phyloP scores from a whole-genome alignment of 2,329 filamentous ascomycete genomes.

The Pseudocercospora vitis region DNA sequence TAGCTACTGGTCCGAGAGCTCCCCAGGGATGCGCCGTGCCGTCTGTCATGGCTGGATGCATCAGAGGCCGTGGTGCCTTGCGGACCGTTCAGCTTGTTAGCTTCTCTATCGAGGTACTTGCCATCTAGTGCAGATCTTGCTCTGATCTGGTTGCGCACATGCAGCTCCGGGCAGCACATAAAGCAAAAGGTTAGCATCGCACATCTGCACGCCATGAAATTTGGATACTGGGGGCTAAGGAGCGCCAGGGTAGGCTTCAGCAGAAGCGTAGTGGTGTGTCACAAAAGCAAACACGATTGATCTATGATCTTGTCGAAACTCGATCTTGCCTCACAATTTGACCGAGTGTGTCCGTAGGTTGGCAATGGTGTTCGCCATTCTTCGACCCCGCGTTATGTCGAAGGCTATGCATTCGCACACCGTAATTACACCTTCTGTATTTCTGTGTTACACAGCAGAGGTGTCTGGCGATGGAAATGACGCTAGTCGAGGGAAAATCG shows the following conservation, averaged over 20 bases:
- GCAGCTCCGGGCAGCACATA: background rate
- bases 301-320: background rate
- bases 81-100: background rate
- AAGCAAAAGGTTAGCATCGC: no score
- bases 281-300: background rate
- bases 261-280: background rate
- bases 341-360: no score
- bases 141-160: no score
- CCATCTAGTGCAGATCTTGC: no score
- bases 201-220: no score
- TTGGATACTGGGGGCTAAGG: background rate
- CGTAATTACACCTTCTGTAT: background rate
- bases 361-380: no score
- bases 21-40: background rate
- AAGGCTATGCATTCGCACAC: background rate
- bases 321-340: no score
- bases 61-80: background rate
- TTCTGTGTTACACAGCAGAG: background rate
- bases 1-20: background rate
- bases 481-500: background rate
- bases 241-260: background rate
- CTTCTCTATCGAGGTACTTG: no score
- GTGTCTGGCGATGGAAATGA: background rate
- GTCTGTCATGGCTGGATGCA: conserved; percentile 2
- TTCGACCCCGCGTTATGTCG: no score